Conservation (phyloP, 345 rosid genomes). For the Cardamine resedifolia region DNA sequence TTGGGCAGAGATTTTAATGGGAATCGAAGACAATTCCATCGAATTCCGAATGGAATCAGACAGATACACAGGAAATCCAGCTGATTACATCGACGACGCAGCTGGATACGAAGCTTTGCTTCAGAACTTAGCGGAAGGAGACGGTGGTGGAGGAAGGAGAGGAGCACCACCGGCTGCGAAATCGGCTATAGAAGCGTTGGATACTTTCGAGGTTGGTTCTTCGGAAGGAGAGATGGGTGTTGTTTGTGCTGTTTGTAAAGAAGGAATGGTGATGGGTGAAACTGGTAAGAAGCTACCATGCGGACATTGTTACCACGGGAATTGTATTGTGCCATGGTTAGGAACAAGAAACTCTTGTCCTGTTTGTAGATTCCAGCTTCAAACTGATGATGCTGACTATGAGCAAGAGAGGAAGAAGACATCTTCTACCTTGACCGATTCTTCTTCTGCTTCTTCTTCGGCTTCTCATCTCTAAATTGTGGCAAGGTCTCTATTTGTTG, state of each 20-base stretch:
- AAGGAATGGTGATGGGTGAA: conserved; percentile 52
- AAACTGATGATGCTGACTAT: conserved; percentile 69
- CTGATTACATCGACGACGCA: conserved; percentile 54
- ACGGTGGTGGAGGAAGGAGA: conserved; percentile 53
- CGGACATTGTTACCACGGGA: conserved; percentile 67
- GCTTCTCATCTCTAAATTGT: conserved; percentile 17
- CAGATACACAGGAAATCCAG: conserved; percentile 53
- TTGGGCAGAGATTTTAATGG: conserved; percentile 74
- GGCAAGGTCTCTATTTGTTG: background rate
- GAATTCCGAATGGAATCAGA: conserved; percentile 61
- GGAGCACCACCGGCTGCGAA: conserved; percentile 73
- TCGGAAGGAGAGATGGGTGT: conserved; percentile 31
- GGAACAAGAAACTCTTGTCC: conserved; percentile 74
- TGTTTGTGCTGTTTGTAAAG: conserved; percentile 66
- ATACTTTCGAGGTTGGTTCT: conserved; percentile 42
- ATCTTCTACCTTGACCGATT: background rate
- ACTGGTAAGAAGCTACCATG: conserved; percentile 58
- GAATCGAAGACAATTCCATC: conserved; percentile 63
- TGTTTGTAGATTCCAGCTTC: conserved; percentile 62
- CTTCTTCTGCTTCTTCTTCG: conserved; percentile 16
- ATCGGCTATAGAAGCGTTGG: conserved; percentile 44
- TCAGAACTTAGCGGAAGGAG: conserved; percentile 67
- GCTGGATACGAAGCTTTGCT: conserved; percentile 67
- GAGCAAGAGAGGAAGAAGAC: conserved; percentile 59
- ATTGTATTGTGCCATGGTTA: conserved; percentile 71